A percentile compares a stretch with the other conserved stretches of the same genome.
Evolutionary conservation across 2,329 filamentous ascomycete species (phyloP).

Genomic region (Arthrobotrys conoides): DNA sequence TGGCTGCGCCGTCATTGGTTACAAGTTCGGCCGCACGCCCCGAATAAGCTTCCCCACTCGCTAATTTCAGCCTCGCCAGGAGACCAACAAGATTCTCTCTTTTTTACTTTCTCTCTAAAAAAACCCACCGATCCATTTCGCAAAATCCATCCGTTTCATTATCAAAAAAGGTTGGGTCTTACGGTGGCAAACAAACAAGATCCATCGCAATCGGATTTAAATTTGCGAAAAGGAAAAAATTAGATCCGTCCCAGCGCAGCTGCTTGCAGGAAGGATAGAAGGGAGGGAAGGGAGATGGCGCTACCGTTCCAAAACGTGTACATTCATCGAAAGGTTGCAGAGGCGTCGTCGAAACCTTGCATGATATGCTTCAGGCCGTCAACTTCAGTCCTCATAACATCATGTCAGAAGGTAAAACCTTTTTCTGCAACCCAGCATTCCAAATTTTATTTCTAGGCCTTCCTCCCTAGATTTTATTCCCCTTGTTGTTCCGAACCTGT

Average conservation of each 20-base stretch:
- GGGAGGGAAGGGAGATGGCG: conserved; percentile 34
- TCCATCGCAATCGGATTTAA: conserved; percentile 25
- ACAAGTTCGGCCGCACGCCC: conserved; percentile 29
- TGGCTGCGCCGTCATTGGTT: conserved; percentile 54
- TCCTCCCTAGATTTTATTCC: background rate
- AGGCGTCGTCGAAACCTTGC: conserved; percentile 81
- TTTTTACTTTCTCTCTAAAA: no score
- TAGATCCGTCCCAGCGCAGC: conserved; percentile 18
- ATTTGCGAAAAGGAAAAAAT: conserved; percentile 32
- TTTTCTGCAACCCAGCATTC: conserved; percentile 25
- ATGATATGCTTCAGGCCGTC: conserved; percentile 92
- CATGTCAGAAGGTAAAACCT: conserved; percentile 82
- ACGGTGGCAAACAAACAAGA: conserved; percentile 36
- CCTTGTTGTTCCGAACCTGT: background rate
- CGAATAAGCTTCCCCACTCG: conserved; percentile 52
- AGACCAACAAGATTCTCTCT: conserved; percentile 25
- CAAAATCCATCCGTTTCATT: background rate
- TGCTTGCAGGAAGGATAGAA: conserved; percentile 22
- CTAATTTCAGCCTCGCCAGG: conserved; percentile 60
- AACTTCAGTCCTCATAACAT: conserved; percentile 87
- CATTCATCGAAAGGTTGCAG: conserved; percentile 55
- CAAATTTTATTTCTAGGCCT: conserved; percentile 28
- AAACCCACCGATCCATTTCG: conserved; percentile 1
- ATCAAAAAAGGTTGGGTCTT: conserved; percentile 14
- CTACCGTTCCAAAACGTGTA: conserved; percentile 58